Conservation (phyloP, 371 early-diverging fungal species). For the Mortierella sp. region DNA sequence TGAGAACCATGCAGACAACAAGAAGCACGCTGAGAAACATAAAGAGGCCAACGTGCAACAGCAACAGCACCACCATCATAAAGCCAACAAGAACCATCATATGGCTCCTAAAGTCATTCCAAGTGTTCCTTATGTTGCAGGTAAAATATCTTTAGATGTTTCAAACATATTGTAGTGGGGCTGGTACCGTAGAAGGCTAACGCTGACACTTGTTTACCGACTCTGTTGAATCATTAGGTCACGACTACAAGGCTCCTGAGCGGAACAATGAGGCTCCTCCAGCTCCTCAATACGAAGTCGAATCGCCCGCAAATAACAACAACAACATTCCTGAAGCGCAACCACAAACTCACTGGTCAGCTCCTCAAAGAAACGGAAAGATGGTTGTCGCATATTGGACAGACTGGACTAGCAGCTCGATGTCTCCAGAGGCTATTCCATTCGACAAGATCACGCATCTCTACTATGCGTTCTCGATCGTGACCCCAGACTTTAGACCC, state of each 20-base stretch:
- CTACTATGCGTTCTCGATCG: constrained; percentile 57
- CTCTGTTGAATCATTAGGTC: neutral
- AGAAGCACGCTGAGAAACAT: constrained; percentile 1
- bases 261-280: neutral
- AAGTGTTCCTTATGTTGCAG: neutral
- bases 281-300: constrained; percentile 2
- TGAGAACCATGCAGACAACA: neutral
- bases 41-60: neutral
- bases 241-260: neutral
- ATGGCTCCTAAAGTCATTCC: constrained; percentile 6
- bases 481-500: constrained; percentile 34
- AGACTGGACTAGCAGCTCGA: constrained; percentile 43
- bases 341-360: neutral
- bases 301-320: neutral
- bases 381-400: constrained; percentile 57
- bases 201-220: no score
- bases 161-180: no score
- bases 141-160: no score
- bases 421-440: constrained; percentile 52
- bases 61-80: constrained; percentile 11
- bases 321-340: neutral
- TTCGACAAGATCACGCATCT: constrained; percentile 58
- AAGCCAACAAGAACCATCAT: constrained; percentile 2
- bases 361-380: constrained; percentile 17
- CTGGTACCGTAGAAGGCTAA: no score